Conservation (phyloP, 2,329 filamentous ascomycete genomes). For the Ophiocordyceps unilateralis region DNA sequence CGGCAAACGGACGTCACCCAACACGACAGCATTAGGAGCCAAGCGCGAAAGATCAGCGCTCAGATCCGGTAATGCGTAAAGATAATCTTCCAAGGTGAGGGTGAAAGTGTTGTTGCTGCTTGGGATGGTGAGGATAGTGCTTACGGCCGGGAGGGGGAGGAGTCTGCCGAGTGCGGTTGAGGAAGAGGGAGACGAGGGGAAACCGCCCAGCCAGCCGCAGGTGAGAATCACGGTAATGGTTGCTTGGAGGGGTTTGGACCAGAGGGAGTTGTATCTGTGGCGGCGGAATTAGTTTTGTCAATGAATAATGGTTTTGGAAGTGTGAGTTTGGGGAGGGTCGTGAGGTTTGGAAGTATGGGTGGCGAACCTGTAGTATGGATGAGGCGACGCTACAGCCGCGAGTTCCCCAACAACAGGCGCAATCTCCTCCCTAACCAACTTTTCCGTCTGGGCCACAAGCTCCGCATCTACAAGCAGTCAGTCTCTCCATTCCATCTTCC, state of each 20-base stretch:
- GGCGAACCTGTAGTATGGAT: slow-evolving; percentile 89
- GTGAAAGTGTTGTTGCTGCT: slow-evolving; percentile 86
- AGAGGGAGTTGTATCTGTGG: slow-evolving; percentile 55
- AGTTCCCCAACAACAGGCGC: slow-evolving; percentile 49
- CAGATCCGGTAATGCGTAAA: slow-evolving; percentile 70
- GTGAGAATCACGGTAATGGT: slow-evolving; percentile 43
- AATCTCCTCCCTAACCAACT: slow-evolving; percentile 55
- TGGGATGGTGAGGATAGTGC: slow-evolving; percentile 53
- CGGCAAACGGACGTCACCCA: slow-evolving; percentile 74
- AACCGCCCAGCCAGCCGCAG: slow-evolving; percentile 64
- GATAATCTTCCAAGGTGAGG: slow-evolving; percentile 91
- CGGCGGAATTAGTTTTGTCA: background rate
- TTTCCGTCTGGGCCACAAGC: slow-evolving; percentile 53
- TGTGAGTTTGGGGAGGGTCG: background rate
- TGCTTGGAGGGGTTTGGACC: slow-evolving; percentile 72
- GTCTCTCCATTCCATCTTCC: too few species aligned
- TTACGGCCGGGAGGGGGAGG: slow-evolving; percentile 49
- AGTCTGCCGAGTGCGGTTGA: slow-evolving; percentile 44
- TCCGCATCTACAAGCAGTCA: slow-evolving; percentile 45
- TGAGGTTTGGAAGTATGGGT: background rate
- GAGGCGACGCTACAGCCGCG: slow-evolving; percentile 55
- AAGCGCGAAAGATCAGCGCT: slow-evolving; percentile 83
- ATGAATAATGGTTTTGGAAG: too few species aligned
- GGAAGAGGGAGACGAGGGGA: slow-evolving; percentile 27
- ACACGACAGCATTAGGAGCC: slow-evolving; percentile 77